Evolutionary conservation across 2,329 filamentous ascomycete genomes (phyloP), one percentile per base, ranked within the genome.

Genomic region (Claviceps sp.): DNA sequence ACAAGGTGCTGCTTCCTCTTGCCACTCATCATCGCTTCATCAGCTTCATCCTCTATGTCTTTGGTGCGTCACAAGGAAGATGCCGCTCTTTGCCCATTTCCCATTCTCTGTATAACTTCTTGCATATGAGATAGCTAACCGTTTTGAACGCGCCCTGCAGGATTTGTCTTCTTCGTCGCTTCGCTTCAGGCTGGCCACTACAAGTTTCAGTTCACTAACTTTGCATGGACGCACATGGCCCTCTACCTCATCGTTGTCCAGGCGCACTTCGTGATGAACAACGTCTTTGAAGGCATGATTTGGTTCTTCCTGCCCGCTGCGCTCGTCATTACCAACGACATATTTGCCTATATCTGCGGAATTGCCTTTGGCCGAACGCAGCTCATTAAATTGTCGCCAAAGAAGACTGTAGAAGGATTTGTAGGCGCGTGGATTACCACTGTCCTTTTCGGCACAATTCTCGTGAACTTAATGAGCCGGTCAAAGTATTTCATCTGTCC

Each of bases 191-290:
- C 94, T 59, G 90, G 91, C 43, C 87, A 97, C 70, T 96, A 97
- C 75, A 88, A 85, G 67, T 97, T 98, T 72, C 93, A 98, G 70
- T 98, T 98, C 71, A 95, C 90, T 56, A 93, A 98, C 69, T 98
- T 97, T 63, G 93, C 90, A 50, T 98, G 93, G 93, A 97, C 93
- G 14, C 93, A 98, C 68, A 97, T 98, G 90, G 93, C 94, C 5
- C 80, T 98, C 20, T 97, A 95, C 74, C 77, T 98, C 62, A 96
- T 98, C 62, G 91, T 97, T 40, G 90, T 95, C 5, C 90, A 98
- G 69, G 90, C 93, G 14, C 93, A 98, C 68, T 98, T 98, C 68
- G 88, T 97, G 72, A 97, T 98, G 88, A 98, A 98, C 78, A 98
- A 98, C 70, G 86, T 98, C 58, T 94, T 98, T 61, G 93, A 98